Evolutionary conservation across 306 rosid genomes (phyloP), one percentile per base, ranked within the genome.

Genomic region (Vicia villosa): DNA sequence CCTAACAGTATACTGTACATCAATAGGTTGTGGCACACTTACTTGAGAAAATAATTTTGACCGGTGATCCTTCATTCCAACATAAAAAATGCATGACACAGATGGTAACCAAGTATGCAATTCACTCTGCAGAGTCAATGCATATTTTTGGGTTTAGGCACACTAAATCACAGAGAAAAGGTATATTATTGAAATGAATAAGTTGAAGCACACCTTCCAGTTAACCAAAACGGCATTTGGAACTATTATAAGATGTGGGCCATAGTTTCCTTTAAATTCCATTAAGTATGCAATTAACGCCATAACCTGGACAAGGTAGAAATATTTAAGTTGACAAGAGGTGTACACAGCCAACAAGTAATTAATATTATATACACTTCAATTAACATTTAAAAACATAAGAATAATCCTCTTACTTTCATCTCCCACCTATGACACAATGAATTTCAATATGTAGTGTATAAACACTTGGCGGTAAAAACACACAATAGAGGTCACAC

Each of bases 31-130:
- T 49, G 46, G 67, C 59, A 63, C 32, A 76, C 91, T 74, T 80
- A 79, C 94, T 73, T 80, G 97, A 59, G 97, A 85, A 85, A 85
- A 94, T 79, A 94, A 77, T 75, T 90, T 94, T 67, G 98, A 81
- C 15, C 98, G 83, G 43, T 88, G 86, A 61, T 94, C 98, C 87
- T 94, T 94, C 38, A 69, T 75, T 71, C 98, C 98, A 71, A 86
- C 98, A 85, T 94, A 94, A 81, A 19, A 94, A 61, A 90, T 90
- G 82, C 98, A 94, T 4, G 81, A 70, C 42, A 77, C 81, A 22
- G 81, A 77, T 64, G 81, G 81, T 71, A 77, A 64, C 81, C 81
- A 77, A 55, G 77, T 77, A 57, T 77, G 20, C 56, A 77, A 64
- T 64, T 77, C 81, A 64, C 81, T 77, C 81, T 77, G 77, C 77